These are phyloP conservation scores for Pseudoturritis turrita DNA, from an alignment of 345 rosid species.

Conservation along the genomic window DNA sequence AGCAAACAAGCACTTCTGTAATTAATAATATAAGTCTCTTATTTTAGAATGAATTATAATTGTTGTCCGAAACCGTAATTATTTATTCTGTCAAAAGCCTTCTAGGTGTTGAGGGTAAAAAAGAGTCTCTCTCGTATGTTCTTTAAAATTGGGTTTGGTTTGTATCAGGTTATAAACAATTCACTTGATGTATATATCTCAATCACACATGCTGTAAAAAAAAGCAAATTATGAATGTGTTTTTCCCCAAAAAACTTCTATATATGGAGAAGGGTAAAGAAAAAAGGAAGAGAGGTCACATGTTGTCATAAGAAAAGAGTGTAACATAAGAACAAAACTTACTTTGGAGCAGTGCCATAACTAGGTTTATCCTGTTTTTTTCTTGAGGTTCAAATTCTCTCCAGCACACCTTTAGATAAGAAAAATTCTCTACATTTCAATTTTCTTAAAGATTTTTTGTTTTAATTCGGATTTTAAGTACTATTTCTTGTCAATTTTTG, in stretches of 20 bases:
- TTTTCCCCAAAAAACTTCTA: not conserved
- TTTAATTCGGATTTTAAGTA: not conserved
- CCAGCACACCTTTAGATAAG: slow-evolving; percentile 28
- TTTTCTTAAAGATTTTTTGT: not conserved
- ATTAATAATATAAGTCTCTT: no score
- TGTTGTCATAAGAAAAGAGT: slow-evolving; percentile 29
- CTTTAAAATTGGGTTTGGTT: not conserved
- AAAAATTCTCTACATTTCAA: slow-evolving; percentile 3
- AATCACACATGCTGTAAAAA: not conserved
- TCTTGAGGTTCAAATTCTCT: slow-evolving; percentile 18
- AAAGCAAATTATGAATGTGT: not conserved
- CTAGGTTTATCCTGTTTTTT: slow-evolving; percentile 29
- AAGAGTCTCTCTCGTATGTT: not conserved
- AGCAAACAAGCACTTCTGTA: no score
- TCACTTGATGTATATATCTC: not conserved
- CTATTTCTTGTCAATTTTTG: not conserved
- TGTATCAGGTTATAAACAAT: not conserved
- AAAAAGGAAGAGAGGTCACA: slow-evolving; percentile 21
- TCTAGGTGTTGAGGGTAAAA: no score
- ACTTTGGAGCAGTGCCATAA: slow-evolving; percentile 31
- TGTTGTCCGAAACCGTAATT: no score
- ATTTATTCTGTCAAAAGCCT: no score
- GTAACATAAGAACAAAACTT: slow-evolving; percentile 33
- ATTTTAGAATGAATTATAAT: no score
- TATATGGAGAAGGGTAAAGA: not conserved